A percentile compares a stretch with the other conserved stretches of the same genome.
Conservation (phyloP, 495 filamentous ascomycete species). For the Daldinia caldariorum region DNA sequence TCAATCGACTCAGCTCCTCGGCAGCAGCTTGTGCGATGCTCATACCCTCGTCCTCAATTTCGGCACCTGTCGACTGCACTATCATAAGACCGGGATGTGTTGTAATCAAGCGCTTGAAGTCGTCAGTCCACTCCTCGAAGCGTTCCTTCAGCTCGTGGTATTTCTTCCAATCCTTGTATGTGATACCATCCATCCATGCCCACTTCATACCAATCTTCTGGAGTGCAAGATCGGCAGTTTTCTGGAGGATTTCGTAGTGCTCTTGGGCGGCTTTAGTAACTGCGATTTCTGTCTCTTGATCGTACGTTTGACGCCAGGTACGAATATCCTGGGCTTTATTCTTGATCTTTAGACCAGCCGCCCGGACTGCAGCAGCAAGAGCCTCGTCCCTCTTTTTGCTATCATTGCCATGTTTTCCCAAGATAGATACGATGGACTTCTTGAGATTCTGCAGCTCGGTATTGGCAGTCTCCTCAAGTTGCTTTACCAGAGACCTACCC, state of each 20-base stretch:
- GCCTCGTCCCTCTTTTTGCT: slow-evolving; percentile 69
- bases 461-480: slow-evolving; percentile 72
- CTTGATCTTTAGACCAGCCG: slow-evolving; percentile 79
- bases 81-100: slow-evolving; percentile 75
- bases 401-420: slow-evolving; percentile 58
- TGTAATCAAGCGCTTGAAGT: slow-evolving; percentile 76
- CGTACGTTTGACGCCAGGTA: slow-evolving; percentile 78
- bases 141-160: slow-evolving; percentile 86
- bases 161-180: slow-evolving; percentile 94
- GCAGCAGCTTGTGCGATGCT: slow-evolving; percentile 80
- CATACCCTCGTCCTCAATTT: slow-evolving; percentile 82
- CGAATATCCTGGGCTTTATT: slow-evolving; percentile 83
- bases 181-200: slow-evolving; percentile 95
- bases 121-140: slow-evolving; percentile 85
- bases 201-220: slow-evolving; percentile 98
- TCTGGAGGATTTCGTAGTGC: slow-evolving; percentile 83
- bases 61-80: slow-evolving; percentile 73
- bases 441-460: slow-evolving; percentile 73
- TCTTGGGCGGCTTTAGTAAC: slow-evolving; percentile 80
- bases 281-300: slow-evolving; percentile 71
- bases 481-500: slow-evolving; percentile 71
- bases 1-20: slow-evolving; percentile 82
- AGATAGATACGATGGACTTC: slow-evolving; percentile 68
- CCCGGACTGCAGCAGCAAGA: slow-evolving; percentile 69
- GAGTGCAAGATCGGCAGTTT: slow-evolving; percentile 85